Evolutionary conservation across 2,329 filamentous ascomycete species (phyloP), one percentile per base, ranked within the genome.

Genomic region (Cladosporium sp.): DNA sequence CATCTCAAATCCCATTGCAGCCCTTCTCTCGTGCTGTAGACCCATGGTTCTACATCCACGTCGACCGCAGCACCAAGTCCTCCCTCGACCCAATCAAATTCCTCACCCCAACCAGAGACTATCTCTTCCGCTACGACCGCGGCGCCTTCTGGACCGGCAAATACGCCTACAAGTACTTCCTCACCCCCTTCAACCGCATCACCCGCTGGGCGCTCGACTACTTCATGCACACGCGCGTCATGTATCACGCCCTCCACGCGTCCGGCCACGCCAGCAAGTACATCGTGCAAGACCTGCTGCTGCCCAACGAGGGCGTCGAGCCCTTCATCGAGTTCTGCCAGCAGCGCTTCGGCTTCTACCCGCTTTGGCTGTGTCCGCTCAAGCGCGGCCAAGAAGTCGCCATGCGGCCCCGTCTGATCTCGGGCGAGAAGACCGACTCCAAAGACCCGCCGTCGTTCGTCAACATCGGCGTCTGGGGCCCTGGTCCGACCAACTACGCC

Each of bases 401-500:
- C n/a, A 59, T 72, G 59, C 68, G 62, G 8, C 70, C 70, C 14
- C 57, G 64, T 14, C 51, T 64, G 15, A 64, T 64, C 36, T 57
- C 61, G 18, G 61, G 61, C 36, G 61, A 64, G 49, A 64, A 38
- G 36, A 57, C 51, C 15, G 61, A 64, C 61, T 64, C 61, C 7
- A 21, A 28, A 28, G 51, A 66, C 32, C 58, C 59, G 26, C 44
- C 80, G 38, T 75, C 71, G 3, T 66, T 61, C 51, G 60, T 65
- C 12, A 88, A 87, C 69, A 78, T 88, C 38, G 85, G 86, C n/a
- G 85, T 96, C 41, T 96, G 92, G 92, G 92, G 92, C 11, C 91
- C 88, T 1, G 77, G 81, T 0, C 78, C 80, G 2, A 74, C 69
- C 7, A 76, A 80, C 32, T 78, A 81, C 3, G 74, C 80, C 1